Conservation (phyloP, 176 grass and related monocot species). For the Hyparrhenia diplandra region DNA sequence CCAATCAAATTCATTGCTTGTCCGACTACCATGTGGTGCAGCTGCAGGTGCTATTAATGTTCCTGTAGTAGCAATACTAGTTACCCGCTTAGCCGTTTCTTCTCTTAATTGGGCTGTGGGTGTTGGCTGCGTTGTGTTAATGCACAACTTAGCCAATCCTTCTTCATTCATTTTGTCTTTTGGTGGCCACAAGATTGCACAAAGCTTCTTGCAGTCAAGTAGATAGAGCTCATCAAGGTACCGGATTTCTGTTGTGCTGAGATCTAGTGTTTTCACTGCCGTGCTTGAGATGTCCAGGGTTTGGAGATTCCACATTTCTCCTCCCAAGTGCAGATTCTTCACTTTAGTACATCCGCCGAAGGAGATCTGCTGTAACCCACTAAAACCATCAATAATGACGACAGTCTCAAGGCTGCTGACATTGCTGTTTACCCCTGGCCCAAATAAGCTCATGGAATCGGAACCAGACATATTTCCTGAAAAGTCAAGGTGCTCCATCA, state of each 20-base stretch:
- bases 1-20: neutral
- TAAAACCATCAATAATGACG: neutral
- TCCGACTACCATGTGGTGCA: neutral
- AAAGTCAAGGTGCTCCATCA: neutral
- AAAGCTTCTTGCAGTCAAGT: neutral
- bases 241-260: rapidly evolving
- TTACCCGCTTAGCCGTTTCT: neutral
- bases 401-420: neutral
- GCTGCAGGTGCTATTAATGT: neutral
- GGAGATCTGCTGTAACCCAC: neutral
- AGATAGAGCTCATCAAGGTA: neutral
- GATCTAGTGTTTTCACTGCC: slow-evolving; percentile 13
- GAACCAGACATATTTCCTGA: neutral
- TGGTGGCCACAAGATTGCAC: neutral
- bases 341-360: neutral
- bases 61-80: neutral
- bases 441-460: neutral
- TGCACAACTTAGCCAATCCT: neutral
- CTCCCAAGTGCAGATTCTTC: neutral
- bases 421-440: rapidly evolving
- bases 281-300: neutral
- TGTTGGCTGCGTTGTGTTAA: neutral
- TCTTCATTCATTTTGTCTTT: rapidly evolving
- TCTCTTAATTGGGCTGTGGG: neutral
- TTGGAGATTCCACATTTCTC: rapidly evolving